phyloP scores from a whole-genome alignment of 2,329 filamentous ascomycete genomes.

The Monosporascus sp. region DNA sequence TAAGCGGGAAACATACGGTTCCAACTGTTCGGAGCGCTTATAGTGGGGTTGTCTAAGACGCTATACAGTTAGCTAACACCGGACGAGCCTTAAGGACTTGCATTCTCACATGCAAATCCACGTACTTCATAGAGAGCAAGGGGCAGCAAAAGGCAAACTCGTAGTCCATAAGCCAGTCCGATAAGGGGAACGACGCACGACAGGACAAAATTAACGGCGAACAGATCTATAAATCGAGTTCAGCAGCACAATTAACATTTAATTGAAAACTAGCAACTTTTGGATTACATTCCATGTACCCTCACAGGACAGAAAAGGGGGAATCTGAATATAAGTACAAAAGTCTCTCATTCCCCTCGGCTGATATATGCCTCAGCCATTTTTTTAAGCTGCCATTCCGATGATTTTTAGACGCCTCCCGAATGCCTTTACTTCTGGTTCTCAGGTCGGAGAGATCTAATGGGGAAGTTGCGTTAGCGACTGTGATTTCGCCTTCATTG shows the following conservation, averaged over 20 bases:
- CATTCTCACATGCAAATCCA: too few species aligned
- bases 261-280: slow-evolving; percentile 12
- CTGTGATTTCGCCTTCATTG: neutral
- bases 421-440: slow-evolving; percentile 64
- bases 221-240: too few species aligned
- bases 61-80: too few species aligned
- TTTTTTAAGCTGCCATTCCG: slow-evolving; percentile 17
- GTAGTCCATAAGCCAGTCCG: too few species aligned
- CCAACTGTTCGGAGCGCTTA: too few species aligned
- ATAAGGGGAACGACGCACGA: too few species aligned
- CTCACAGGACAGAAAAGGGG: slow-evolving; percentile 17
- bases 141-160: too few species aligned
- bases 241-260: slow-evolving; percentile 1
- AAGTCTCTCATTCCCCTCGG: slow-evolving; percentile 13
- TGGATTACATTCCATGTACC: slow-evolving; percentile 10
- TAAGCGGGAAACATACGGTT: too few species aligned
- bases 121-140: too few species aligned
- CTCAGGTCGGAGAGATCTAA: slow-evolving; percentile 73
- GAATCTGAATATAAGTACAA: slow-evolving; percentile 34
- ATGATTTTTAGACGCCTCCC: slow-evolving; percentile 14
- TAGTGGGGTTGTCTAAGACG: too few species aligned
- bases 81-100: too few species aligned
- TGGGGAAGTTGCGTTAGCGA: slow-evolving; percentile 18
- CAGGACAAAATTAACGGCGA: too few species aligned
- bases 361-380: slow-evolving; percentile 17